A percentile compares a stretch with the other conserved stretches of the same genome.
Conservation (phyloP, 306 rosid genomes). For the Psophocarpus tetragonolobus region DNA sequence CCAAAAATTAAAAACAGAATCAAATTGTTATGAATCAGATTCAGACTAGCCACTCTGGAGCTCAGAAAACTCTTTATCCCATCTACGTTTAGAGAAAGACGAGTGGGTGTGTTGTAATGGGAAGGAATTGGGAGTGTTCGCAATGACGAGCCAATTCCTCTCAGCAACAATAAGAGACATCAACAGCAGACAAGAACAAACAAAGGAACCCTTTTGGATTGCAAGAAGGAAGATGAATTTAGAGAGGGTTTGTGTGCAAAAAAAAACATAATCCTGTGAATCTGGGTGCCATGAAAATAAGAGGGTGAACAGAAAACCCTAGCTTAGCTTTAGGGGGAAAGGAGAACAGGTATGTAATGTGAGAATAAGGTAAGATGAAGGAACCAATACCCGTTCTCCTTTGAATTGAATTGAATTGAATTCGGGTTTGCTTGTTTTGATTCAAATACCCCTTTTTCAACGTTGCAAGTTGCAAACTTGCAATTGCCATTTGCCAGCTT, state of each 20-base stretch:
- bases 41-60: constrained; percentile 61
- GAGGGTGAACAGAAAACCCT: not conserved
- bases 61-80: constrained; percentile 75
- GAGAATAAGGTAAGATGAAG: not conserved
- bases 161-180: constrained; percentile 58
- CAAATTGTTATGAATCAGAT: not conserved
- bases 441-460: not conserved
- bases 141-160: constrained; percentile 53
- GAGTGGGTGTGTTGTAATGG: constrained; percentile 44
- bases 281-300: not conserved
- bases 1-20: not conserved
- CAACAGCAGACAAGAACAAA: constrained; percentile 47
- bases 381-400: constrained; percentile 45
- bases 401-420: not conserved
- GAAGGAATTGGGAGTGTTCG: constrained; percentile 56
- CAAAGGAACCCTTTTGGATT: constrained; percentile 12
- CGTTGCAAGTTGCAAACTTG: too few species aligned
- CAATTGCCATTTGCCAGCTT: not conserved
- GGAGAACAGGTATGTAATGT: constrained; percentile 40
- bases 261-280: not conserved
- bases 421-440: not conserved
- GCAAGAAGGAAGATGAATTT: not conserved
- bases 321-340: not conserved
- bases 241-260: not conserved
- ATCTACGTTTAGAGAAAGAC: constrained; percentile 53